A percentile compares a stretch with the other conserved stretches of the same genome.
Conservation (phyloP, 2,329 filamentous ascomycete species). For the Nannizziopsis arthrosporioides region DNA sequence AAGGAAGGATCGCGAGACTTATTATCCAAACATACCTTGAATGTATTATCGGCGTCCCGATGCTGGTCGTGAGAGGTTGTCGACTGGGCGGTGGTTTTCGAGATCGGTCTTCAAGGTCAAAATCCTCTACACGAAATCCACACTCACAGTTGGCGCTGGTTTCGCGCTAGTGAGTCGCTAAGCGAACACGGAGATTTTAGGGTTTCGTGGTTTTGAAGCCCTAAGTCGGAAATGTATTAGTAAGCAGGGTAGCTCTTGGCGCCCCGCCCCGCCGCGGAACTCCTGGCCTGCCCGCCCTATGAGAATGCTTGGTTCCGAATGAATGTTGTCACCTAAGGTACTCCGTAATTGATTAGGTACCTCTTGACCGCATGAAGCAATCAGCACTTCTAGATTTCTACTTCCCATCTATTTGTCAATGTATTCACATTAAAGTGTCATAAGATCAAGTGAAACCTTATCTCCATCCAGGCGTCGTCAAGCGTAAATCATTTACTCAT, state of each 20-base stretch:
- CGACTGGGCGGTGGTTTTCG: slow-evolving; percentile 27
- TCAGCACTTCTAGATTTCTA: too few species aligned
- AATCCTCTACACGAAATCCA: slow-evolving; percentile 4
- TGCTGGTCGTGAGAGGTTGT: slow-evolving; percentile 30
- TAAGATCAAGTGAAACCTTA: neutral
- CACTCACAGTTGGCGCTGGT: neutral
- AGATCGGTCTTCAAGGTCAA: slow-evolving; percentile 12
- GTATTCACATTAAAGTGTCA: too few species aligned
- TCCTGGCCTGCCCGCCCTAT: too few species aligned
- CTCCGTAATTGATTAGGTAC: too few species aligned
- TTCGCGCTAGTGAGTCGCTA: slow-evolving; percentile 13
- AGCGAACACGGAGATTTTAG: slow-evolving; percentile 12
- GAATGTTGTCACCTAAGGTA: too few species aligned
- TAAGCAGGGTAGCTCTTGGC: slow-evolving; percentile 2
- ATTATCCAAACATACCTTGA: slow-evolving; percentile 30
- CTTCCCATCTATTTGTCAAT: too few species aligned
- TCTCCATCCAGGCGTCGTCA: neutral
- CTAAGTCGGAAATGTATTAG: slow-evolving; percentile 4
- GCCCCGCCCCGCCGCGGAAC: neutral
- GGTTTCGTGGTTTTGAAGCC: slow-evolving; percentile 11
- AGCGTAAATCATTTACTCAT: too few species aligned
- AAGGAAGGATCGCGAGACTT: neutral
- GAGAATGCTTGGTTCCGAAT: too few species aligned
- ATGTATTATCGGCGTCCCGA: slow-evolving; percentile 32
- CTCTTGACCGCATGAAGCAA: too few species aligned